A percentile compares a stretch with the other conserved stretches of the same genome.
Evolutionary conservation across 208 protist genomes (phyloP).

Genomic region (Trypanosoma cruzi): DNA sequence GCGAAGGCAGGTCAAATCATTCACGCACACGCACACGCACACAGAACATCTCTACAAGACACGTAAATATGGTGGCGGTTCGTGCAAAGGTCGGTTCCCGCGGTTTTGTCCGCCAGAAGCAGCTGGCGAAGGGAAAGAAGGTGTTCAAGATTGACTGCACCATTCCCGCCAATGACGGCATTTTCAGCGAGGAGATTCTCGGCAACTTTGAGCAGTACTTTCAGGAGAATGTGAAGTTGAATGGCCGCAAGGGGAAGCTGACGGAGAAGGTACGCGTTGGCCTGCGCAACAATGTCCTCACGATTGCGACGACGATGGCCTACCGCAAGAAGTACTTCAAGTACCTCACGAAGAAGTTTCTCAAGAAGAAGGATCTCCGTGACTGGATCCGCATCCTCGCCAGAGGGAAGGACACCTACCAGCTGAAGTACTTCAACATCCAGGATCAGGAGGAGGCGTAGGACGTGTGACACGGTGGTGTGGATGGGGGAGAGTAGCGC

Average conservation of each 20-base stretch:
- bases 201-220: slow-evolving; percentile 96
- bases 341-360: slow-evolving; percentile 99
- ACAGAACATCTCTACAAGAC: neutral
- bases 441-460: slow-evolving; percentile 93
- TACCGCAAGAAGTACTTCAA: slow-evolving; percentile 99
- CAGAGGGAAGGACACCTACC: slow-evolving; percentile 95
- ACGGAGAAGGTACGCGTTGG: slow-evolving; percentile 90
- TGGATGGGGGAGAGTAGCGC: neutral
- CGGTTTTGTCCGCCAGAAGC: slow-evolving; percentile 78
- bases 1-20: neutral
- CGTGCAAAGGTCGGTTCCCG: slow-evolving; percentile 91
- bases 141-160: slow-evolving; percentile 80
- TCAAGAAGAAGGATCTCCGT: slow-evolving; percentile 98
- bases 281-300: slow-evolving; percentile 93
- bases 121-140: slow-evolving; percentile 91
- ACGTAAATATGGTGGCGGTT: slow-evolving; percentile 85
- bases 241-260: slow-evolving; percentile 97
- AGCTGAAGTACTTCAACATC: slow-evolving; percentile 99
- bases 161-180: slow-evolving; percentile 54
- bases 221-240: slow-evolving; percentile 97
- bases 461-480: neutral
- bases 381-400: slow-evolving; percentile 98
- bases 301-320: slow-evolving; percentile 86
- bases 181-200: slow-evolving; percentile 86
- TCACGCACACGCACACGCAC: neutral